Base-by-base conservation (phyloP, 2,329 filamentous ascomycete genomes). In the Paecilomyces variotii region DNA sequence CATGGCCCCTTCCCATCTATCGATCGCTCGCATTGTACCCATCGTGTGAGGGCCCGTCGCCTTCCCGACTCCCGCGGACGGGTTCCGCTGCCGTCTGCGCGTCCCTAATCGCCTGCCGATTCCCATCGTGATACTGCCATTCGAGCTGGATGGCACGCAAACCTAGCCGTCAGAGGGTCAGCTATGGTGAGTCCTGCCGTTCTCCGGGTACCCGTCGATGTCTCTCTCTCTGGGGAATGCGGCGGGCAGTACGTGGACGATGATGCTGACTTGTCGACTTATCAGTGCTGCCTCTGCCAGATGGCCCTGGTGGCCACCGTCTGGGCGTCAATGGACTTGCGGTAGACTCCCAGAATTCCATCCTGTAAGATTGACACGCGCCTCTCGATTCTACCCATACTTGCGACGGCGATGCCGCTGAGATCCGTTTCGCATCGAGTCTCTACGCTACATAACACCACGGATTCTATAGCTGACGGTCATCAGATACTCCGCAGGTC, bases 311-410 rank as follows among this genome's bases (percentile, higher is more conserved):
- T 65, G 93, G 93, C 59, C 94, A 99, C 79, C 84, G 92, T 67
- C 85, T 97, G 58, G 94, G 94, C 64, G 91, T 99, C 67, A 97
- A 97, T 80, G 92, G 93, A 62, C 84, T 99, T 61, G 91, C 91
- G 56, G 87, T 97, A 64, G 94, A 97, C 76, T 80, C 82, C 61
- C 82, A 87, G 65, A 89, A 89, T 74, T 89, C 88, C 58, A 91
- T 96, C 61, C 82, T 99, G 91, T 97, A 81, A 81, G 88, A 19
- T 70, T 61, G 55, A 60, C 56, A 57, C 56, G 49, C 55, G 58
- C 52, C 50, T 52, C 55, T 58, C 56, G 11, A 49, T 32, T 56
- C 50, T 56, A 49, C 56, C 35, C 39, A 35, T 32, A 34, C 55
- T 28, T 54, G 53, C 58, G 53, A 54, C 49, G 5, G 55, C 24